Base-by-base conservation (phyloP, 1,284 basidiomycete genomes). In the Tylopilus orsonianus region DNA sequence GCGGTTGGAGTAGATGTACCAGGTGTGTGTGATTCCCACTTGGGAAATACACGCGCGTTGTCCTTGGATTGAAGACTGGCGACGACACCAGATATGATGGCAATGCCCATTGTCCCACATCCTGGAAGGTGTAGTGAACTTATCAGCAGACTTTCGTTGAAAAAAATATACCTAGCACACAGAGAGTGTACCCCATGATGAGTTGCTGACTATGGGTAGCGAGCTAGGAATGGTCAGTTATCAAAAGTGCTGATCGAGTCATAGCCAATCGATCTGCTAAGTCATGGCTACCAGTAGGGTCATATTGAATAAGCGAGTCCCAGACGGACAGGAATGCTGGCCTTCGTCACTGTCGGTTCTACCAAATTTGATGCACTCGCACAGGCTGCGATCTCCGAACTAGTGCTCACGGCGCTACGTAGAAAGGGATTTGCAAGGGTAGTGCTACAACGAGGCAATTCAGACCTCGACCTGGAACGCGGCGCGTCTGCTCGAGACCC, bases 71-170 rank as follows among this genome's bases (percentile, higher is more conserved):
- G 75, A 40, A 91, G 77, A 65, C 87, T 86, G 53, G 85, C 80
- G 41, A 95, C 72, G 34, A 96, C 85, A 46, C 93, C 97, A 24
- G 95, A 97, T 40, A 97, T 81, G 66, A 99, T 82, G 51, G 97
- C 94, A 56, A 98, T 75, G 49, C 97, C 97, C 97, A 99, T 99
- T 7, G 97, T 99, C 49, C 97, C 97, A 71, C 97, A 99, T 78
- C 94, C 94, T 92, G 62, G 44, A 37, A 22, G 41, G 37, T 10
- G 24, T 35, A 40, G 48, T 60, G 26, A 60, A 48, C n/a, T n/a
- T 35, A 42, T 33, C 24, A 14, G 34, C n/a, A 9, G 9, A 37
- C 33, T 35, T 33, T 35, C 22, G 23, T 38, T 32, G 20, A 6
- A 27, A 47, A 46, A 38, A 30, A 46, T 41, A 40, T 52, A 67